Evolutionary conservation across 2,329 filamentous ascomycete species (phyloP).

Genomic region (Neodidymelliopsis sp.): DNA sequence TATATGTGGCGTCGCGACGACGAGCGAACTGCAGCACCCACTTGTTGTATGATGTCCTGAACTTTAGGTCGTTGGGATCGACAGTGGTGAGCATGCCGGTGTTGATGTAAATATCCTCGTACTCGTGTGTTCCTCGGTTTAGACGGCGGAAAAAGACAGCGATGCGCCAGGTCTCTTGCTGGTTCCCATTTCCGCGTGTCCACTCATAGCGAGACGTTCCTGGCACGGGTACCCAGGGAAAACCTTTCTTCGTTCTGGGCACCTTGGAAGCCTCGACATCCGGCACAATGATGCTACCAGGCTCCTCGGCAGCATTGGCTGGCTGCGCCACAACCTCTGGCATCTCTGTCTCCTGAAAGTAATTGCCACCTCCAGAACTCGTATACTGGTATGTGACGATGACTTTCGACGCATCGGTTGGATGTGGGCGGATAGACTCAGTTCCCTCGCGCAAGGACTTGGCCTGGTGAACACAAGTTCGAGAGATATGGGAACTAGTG

Average conservation of each 20-base stretch:
- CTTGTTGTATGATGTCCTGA: constrained; percentile 18
- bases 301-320: background rate
- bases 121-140: constrained; percentile 3
- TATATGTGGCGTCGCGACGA: constrained; percentile 13
- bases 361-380: background rate
- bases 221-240: background rate
- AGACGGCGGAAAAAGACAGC: constrained; percentile 20
- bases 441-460: background rate
- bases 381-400: constrained; percentile 1
- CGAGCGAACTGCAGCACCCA: constrained; percentile 23
- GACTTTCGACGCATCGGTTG: background rate
- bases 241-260: background rate
- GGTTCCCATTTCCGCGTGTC: background rate
- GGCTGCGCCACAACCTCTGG: background rate
- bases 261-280: background rate
- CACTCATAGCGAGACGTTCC: constrained; percentile 3
- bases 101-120: constrained; percentile 13
- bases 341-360: background rate
- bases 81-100: constrained; percentile 6
- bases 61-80: constrained; percentile 15
- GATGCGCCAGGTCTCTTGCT: constrained; percentile 8
- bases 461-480: background rate
- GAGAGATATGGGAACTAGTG: background rate
- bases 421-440: constrained; percentile 1
- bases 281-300: constrained; percentile 1